phyloP scores from a whole-genome alignment of 2,329 filamentous ascomycete genomes.

The Colletotrichum lindemuthianum region DNA sequence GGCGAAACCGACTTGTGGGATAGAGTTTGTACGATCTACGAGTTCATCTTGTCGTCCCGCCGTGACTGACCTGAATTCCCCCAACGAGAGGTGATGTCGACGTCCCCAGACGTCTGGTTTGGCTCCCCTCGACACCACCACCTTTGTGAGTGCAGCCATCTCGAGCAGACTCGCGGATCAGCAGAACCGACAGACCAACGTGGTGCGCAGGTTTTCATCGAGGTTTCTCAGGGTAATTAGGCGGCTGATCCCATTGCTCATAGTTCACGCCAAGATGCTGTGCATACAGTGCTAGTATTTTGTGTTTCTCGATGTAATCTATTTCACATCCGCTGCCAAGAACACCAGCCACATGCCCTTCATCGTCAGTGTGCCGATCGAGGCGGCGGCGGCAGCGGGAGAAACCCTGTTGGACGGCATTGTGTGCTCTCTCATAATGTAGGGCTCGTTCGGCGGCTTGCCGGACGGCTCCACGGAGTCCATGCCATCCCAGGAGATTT shows the following conservation, averaged over 20 bases:
- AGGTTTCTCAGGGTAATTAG: not conserved
- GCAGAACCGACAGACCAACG: too few relatives aligned
- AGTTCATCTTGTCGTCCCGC: constrained; percentile 23
- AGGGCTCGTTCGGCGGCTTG: constrained; percentile 17
- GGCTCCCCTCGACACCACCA: not conserved
- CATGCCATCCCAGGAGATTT: constrained; percentile 9
- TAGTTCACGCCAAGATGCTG: not conserved
- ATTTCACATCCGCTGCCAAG: constrained; percentile 25
- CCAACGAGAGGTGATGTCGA: constrained; percentile 3
- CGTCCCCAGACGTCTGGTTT: not conserved
- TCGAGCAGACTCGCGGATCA: too few relatives aligned
- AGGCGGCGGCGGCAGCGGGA: constrained; percentile 8
- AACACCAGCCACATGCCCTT: constrained; percentile 14
- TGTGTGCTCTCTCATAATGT: constrained; percentile 5
- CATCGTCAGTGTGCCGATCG: constrained; percentile 12
- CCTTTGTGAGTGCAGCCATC: too few relatives aligned
- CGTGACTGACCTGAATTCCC: constrained; percentile 9
- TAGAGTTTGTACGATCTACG: constrained; percentile 18
- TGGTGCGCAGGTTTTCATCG: not conserved
- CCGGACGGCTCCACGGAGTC: constrained; percentile 3
- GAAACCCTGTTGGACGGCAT: constrained; percentile 13
- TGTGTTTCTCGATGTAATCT: constrained; percentile 25
- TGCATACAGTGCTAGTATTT: not conserved
- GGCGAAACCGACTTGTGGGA: constrained; percentile 21
- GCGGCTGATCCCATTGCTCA: not conserved